Evolutionary conservation across 495 filamentous ascomycete genomes (phyloP), one percentile per base, ranked within the genome.

Genomic region (Xylaria bambusicola): DNA sequence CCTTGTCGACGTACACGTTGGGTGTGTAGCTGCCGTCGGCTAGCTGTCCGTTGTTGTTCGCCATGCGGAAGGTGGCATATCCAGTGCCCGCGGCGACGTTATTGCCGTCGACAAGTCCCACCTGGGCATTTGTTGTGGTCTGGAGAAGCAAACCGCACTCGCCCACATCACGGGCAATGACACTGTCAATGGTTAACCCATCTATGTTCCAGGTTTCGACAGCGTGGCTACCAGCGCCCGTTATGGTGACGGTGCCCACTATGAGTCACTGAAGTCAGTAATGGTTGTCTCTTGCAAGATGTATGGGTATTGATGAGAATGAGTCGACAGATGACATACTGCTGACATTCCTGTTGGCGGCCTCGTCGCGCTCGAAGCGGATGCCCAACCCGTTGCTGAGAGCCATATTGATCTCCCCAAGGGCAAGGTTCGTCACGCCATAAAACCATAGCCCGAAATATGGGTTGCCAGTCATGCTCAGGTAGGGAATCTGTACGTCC

Each of bases 151-250:
- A 62, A 2, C 76, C 77, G 20, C 57, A 78, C 64, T 80, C 75
- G 65, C 74, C 75, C 6, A 78, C 76, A 52, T 80, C 67, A 9
- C 63, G 62, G 9, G 77, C 77, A 33, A 77, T 71, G 7, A 80
- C 77, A 35, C 64, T 47, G 56, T 66, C 68, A 63, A 80, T 71
- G 2, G 60, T 64, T 6, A 80, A 66, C 6, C 72, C 74, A 44
- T 78, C 69, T 52, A 80, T 77, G 38, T 80, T 80, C 75, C 75
- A 80, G 0, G 73, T 75, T 67, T 80, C 77, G 1, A 80, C 76
- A 7, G 71, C 73, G 54, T 80, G 77, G 52, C 73, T 74, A 15
- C 73, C 69, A 1, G 76, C 75, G 0, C 76, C 73, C 3, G 71
- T 76, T n/a, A 76, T 71, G 17, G 27, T 70, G 64, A 80, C 74